Percentiles rank a stretch among this genome's conserved stretches.
Conservation (phyloP, 2,329 filamentous ascomycete genomes). For the Diplocarpon mali region DNA sequence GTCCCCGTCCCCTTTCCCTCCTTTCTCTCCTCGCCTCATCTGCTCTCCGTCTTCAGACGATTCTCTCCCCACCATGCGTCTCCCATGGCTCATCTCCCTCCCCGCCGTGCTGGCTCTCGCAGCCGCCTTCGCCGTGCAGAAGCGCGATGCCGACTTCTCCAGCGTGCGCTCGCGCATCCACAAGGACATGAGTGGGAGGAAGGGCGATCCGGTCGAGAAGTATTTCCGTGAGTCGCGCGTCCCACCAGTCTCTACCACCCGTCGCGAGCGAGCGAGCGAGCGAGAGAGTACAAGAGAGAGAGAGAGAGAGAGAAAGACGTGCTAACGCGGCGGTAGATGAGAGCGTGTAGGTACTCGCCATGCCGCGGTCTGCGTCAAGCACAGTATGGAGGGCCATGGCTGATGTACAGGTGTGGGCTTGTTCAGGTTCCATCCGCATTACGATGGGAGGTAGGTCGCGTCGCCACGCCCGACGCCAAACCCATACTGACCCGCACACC, state of each 20-base stretch:
- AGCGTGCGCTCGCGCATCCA: conserved; percentile 22
- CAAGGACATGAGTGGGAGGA: conserved; percentile 26
- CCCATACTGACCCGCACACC: conserved; percentile 1
- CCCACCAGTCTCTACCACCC: conserved; percentile 5
- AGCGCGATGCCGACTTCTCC: conserved; percentile 25
- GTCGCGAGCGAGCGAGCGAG: no score
- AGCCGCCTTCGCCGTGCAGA: conserved; percentile 21
- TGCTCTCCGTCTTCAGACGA: not conserved
- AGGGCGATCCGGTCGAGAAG: conserved; percentile 26
- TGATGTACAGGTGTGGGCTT: not conserved
- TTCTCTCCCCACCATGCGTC: conserved; percentile 23
- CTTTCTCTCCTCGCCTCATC: no score
- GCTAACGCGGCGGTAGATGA: conserved; percentile 17
- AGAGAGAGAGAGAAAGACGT: conserved; percentile 4
- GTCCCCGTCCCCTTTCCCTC: no score
- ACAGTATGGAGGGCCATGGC: no score
- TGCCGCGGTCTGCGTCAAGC: not conserved
- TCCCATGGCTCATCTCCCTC: conserved; percentile 20
- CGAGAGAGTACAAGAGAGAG: no score
- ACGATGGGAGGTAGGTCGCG: conserved; percentile 28
- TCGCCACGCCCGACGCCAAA: not conserved
- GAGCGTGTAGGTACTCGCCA: conserved; percentile 21
- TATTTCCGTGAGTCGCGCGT: conserved; percentile 29
- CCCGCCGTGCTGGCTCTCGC: conserved; percentile 15
- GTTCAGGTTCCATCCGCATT: conserved; percentile 29